These are phyloP conservation scores for Artemisia annua DNA, from an alignment of 129 eudicot genomes.

Conservation along the genomic window DNA sequence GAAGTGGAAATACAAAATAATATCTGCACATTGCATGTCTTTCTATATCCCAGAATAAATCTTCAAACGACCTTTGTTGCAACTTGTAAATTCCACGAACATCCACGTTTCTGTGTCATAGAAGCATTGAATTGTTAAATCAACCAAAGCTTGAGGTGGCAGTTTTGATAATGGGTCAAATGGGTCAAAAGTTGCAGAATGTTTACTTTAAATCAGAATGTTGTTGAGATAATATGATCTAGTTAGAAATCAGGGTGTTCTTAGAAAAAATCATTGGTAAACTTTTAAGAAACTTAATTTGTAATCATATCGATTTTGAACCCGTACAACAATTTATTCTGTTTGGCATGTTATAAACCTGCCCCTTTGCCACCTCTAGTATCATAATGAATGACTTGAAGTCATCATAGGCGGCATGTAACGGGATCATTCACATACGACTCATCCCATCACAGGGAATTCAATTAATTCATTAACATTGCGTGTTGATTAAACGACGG, in stretches of 20 bases:
- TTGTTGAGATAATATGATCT: no score
- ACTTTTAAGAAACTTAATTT: no score
- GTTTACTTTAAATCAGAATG: no score
- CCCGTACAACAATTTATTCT: no score
- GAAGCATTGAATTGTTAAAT: neutral
- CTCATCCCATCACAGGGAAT: neutral
- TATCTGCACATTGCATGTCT: constrained; percentile 9
- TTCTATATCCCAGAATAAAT: constrained; percentile 5
- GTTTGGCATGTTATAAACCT: neutral
- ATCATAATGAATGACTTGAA: neutral
- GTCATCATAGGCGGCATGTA: neutral
- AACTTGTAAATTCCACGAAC: constrained; percentile 28
- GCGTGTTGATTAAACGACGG: neutral
- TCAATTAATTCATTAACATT: neutral
- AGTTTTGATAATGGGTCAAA: no score
- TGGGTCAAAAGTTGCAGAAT: no score
- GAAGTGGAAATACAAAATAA: neutral
- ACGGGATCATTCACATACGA: neutral
- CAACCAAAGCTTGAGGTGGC: constrained; percentile 5
- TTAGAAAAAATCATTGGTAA: no score
- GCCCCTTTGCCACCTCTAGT: neutral
- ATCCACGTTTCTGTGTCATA: constrained; percentile 34
- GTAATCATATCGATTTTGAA: no score
- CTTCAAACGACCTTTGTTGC: neutral
- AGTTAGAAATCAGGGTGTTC: no score